Percentiles rank a stretch among this genome's conserved stretches.
Evolutionary conservation across 371 early-diverging fungal species (phyloP).

Genomic region (Mucor lusitanicus): DNA sequence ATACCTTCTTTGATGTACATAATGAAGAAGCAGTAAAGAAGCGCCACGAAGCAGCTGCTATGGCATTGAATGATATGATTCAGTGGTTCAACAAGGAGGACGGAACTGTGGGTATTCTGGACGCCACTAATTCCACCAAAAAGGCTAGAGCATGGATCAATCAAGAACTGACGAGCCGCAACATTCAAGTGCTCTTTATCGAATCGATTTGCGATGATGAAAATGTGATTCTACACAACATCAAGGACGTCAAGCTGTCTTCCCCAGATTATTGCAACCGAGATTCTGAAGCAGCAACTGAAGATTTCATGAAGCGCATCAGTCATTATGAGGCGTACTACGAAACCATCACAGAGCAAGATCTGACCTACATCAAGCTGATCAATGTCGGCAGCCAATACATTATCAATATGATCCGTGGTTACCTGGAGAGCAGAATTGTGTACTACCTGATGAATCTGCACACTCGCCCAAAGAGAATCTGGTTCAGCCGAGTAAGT

Average conservation of each 20-base stretch:
- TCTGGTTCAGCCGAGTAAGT: slow-evolving; percentile 79
- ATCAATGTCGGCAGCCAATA: slow-evolving; percentile 91
- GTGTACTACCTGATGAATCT: slow-evolving; percentile 98
- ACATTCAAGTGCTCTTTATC: slow-evolving; percentile 91
- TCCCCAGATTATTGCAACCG: slow-evolving; percentile 90
- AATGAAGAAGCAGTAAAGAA: slow-evolving; percentile 73
- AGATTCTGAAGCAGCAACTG: slow-evolving; percentile 75
- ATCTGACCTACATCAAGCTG: slow-evolving; percentile 87
- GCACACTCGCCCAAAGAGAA: slow-evolving; percentile 89
- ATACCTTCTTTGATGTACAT: slow-evolving; percentile 88
- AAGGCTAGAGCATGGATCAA: slow-evolving; percentile 76
- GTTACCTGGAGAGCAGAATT: slow-evolving; percentile 92
- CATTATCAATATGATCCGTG: slow-evolving; percentile 84
- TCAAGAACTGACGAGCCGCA: slow-evolving; percentile 60
- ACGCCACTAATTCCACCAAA: slow-evolving; percentile 95
- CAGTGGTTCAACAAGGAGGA: slow-evolving; percentile 80
- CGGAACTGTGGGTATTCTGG: slow-evolving; percentile 88
- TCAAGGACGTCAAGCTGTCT: slow-evolving; percentile 89
- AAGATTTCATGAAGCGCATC: slow-evolving; percentile 90
- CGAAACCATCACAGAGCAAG: slow-evolving; percentile 80
- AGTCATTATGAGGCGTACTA: slow-evolving; percentile 87
- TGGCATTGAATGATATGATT: slow-evolving; percentile 88
- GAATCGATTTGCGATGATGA: slow-evolving; percentile 94
- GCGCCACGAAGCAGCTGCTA: slow-evolving; percentile 79
- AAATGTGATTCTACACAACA: slow-evolving; percentile 81